Percentiles rank a stretch among this genome's conserved stretches.
phyloP scores from a whole-genome alignment of 495 filamentous ascomycete genomes.

The Tuber brumale region DNA sequence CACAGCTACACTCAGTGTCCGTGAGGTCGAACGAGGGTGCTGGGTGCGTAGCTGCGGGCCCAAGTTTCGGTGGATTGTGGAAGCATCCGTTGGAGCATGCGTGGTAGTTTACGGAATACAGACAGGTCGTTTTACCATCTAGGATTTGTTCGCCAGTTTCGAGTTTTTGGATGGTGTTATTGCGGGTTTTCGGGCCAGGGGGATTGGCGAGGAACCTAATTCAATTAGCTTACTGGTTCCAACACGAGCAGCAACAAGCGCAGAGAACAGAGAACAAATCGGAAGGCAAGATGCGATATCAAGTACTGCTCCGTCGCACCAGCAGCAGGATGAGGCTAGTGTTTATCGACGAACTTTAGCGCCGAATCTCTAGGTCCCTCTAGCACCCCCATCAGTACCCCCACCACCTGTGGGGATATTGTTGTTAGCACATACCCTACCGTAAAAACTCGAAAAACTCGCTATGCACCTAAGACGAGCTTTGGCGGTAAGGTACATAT shows the following conservation, averaged over 20 bases:
- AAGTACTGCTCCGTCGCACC: constrained; percentile 63
- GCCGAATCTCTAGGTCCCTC: too few relatives aligned
- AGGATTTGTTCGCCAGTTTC: constrained; percentile 56
- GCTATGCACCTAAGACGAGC: too few relatives aligned
- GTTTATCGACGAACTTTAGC: constrained; percentile 50
- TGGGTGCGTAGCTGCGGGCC: too few relatives aligned
- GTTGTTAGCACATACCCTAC: too few relatives aligned
- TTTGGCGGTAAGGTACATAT: too few relatives aligned
- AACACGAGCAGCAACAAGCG: not conserved
- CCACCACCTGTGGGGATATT: too few relatives aligned
- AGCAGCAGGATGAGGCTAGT: constrained; percentile 57
- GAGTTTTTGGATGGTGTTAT: constrained; percentile 58
- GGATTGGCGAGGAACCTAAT: constrained; percentile 59
- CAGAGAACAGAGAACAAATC: constrained; percentile 33
- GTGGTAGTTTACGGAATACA: constrained; percentile 85
- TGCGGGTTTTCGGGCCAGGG: constrained; percentile 59
- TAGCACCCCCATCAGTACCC: too few relatives aligned
- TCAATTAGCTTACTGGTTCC: not conserved
- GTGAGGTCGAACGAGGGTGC: too few relatives aligned
- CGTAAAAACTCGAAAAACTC: too few relatives aligned
- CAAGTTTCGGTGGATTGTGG: too few relatives aligned
- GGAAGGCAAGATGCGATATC: constrained; percentile 75
- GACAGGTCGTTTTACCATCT: constrained; percentile 42
- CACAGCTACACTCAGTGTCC: too few relatives aligned
- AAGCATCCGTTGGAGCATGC: too few relatives aligned